These are phyloP conservation scores for Stenogyne calaminthoides DNA, from an alignment of 305 asterid species.

Conservation along the genomic window DNA sequence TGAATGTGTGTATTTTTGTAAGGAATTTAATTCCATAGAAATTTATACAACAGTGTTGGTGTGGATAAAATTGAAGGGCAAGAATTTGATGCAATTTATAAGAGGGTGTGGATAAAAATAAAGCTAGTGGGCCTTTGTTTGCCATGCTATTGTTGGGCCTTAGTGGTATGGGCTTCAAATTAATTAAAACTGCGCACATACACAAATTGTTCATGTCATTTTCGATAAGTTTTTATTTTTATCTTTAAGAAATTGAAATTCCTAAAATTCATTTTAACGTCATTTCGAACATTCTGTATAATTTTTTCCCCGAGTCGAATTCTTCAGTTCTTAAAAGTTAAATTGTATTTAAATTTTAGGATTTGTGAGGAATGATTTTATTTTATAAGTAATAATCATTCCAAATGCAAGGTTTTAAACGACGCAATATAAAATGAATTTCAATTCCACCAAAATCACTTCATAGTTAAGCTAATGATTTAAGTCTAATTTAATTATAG, in stretches of 20 bases:
- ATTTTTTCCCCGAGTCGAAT: neutral
- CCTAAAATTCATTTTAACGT: no score
- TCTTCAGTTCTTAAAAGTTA: neutral
- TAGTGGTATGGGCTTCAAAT: neutral
- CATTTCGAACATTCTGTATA: neutral
- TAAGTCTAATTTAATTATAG: no score
- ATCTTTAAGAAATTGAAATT: no score
- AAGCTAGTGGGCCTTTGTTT: neutral
- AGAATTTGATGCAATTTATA: neutral
- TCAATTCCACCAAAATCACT: neutral
- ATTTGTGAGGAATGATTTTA: no score
- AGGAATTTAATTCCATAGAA: no score
- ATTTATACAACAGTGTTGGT: no score
- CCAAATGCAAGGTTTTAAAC: neutral
- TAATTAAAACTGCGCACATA: neutral
- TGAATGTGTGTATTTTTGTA: no score
- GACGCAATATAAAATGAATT: neutral
- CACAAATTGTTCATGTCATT: no score
- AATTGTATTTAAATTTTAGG: no score
- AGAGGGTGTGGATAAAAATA: neutral
- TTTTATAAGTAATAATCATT: no score
- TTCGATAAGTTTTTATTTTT: no score
- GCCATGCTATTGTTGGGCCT: neutral
- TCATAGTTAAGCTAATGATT: neutral
- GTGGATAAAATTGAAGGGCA: no score